Conservation (phyloP, 257 asterid species). For the Salvia miltiorrhiza region DNA sequence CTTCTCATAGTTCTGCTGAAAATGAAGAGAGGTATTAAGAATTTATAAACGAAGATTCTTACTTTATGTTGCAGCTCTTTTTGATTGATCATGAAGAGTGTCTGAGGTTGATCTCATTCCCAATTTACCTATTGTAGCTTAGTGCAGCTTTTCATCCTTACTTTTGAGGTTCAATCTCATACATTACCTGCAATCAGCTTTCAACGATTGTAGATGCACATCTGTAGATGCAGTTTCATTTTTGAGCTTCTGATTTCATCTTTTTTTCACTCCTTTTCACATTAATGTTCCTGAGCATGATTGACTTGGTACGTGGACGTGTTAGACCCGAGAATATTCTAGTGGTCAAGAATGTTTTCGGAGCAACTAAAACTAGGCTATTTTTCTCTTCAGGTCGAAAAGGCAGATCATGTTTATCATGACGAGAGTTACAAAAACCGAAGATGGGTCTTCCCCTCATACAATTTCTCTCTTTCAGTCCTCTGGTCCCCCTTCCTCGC, state of each 20-base stretch:
- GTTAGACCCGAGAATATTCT: not conserved
- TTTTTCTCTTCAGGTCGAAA: slow-evolving; percentile 45
- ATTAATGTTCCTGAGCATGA: not conserved
- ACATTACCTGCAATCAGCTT: not conserved
- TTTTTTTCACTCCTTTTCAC: not conserved
- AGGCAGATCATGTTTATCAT: slow-evolving; percentile 57
- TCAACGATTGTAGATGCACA: not conserved
- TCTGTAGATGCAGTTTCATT: not conserved
- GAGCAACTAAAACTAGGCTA: not conserved
- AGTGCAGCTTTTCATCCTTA: not conserved
- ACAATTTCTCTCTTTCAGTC: slow-evolving; percentile 56
- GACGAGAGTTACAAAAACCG: slow-evolving; percentile 52
- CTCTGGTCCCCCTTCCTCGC: slow-evolving; percentile 89
- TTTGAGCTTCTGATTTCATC: not conserved
- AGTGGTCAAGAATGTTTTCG: not conserved
- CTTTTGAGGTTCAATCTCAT: not conserved
- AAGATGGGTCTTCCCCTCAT: slow-evolving; percentile 63
- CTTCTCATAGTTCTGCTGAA: not conserved
- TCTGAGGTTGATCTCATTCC: not conserved
- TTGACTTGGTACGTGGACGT: not conserved
- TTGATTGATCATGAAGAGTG: not conserved
- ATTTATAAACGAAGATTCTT: not conserved
- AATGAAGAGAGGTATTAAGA: not conserved
- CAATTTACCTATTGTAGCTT: not conserved
- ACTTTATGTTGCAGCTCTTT: not conserved